A percentile compares a stretch with the other conserved stretches of the same genome.
phyloP scores from a whole-genome alignment of 805 yeast species.

The Wickerhamiella allomyrinae region DNA sequence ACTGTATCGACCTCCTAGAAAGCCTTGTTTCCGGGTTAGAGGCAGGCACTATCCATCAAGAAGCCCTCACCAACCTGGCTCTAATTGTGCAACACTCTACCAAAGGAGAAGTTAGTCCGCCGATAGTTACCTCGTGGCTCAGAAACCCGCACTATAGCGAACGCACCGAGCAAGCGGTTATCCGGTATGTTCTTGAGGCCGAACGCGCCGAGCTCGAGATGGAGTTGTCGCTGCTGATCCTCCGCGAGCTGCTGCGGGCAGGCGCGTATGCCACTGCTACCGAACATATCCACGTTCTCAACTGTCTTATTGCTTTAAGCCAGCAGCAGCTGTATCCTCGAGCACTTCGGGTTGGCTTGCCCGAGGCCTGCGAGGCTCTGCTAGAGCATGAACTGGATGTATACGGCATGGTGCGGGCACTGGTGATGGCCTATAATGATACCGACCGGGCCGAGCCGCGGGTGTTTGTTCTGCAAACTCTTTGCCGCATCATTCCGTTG shows the following conservation, averaged over 20 bases:
- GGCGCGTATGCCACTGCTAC: constrained; percentile 9
- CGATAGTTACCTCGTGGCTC: not conserved
- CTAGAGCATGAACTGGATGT: constrained; percentile 2
- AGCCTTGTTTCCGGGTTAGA: constrained; percentile 12
- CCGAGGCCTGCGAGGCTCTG: constrained; percentile 15
- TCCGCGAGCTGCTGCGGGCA: constrained; percentile 10
- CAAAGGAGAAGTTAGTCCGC: not conserved
- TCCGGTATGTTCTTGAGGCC: not conserved
- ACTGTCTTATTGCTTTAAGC: constrained; percentile 8
- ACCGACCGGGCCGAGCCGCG: not conserved
- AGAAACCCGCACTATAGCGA: not conserved
- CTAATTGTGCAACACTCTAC: not conserved
- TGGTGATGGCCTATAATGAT: not conserved
- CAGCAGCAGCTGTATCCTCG: constrained; percentile 6
- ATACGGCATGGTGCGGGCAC: not conserved
- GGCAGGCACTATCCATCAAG: constrained; percentile 10
- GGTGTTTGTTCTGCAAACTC: not conserved
- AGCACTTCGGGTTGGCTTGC: constrained; percentile 12
- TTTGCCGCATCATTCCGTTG: not conserved
- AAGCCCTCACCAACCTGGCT: constrained; percentile 15
- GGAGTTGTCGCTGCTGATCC: constrained; percentile 13
- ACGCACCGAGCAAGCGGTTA: not conserved
- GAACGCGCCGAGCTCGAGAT: constrained; percentile 10
- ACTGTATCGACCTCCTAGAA: constrained; percentile 8
- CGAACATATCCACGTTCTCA: constrained; percentile 9